Evolutionary conservation across 345 rosid genomes (phyloP).

Genomic region (Excoecaria agallocha): DNA sequence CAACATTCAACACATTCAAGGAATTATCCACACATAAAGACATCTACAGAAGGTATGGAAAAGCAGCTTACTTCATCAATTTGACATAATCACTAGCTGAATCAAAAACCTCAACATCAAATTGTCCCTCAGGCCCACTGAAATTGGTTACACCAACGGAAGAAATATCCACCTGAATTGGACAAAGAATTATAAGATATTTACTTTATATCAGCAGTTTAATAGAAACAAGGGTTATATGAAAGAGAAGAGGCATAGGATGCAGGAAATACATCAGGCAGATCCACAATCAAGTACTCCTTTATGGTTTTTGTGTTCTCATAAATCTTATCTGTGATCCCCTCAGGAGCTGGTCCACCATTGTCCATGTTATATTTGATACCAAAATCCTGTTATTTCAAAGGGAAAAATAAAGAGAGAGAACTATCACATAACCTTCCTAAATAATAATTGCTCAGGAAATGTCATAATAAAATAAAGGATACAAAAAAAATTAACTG

Average conservation of each 20-base stretch:
- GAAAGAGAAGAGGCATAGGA: constrained; percentile 6
- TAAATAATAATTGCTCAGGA: background rate
- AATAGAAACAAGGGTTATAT: background rate
- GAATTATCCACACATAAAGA: background rate
- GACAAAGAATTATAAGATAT: background rate
- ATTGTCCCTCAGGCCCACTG: constrained; percentile 78
- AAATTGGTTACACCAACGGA: constrained; percentile 63
- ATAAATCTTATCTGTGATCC: constrained; percentile 86
- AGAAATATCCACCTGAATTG: constrained; percentile 71
- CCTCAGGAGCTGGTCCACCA: constrained; percentile 99
- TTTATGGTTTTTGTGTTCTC: constrained; percentile 90
- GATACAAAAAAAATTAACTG: background rate
- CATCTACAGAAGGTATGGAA: background rate
- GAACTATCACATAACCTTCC: background rate
- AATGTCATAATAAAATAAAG: background rate
- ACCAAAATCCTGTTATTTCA: constrained; percentile 77
- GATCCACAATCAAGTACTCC: constrained; percentile 75
- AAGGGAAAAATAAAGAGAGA: background rate
- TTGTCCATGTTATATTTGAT: constrained; percentile 99
- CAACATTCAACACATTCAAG: background rate
- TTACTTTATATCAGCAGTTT: background rate
- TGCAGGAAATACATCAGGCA: constrained; percentile 58
- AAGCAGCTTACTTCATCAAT: constrained; percentile 75
- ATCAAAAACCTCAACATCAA: constrained; percentile 95
- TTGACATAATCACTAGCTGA: constrained; percentile 85